A percentile compares a stretch with the other conserved stretches of the same genome.
These are phyloP conservation scores for Pascua guehoae DNA, from an alignment of 1,284 basidiomycete genomes.

Conservation along the genomic window DNA sequence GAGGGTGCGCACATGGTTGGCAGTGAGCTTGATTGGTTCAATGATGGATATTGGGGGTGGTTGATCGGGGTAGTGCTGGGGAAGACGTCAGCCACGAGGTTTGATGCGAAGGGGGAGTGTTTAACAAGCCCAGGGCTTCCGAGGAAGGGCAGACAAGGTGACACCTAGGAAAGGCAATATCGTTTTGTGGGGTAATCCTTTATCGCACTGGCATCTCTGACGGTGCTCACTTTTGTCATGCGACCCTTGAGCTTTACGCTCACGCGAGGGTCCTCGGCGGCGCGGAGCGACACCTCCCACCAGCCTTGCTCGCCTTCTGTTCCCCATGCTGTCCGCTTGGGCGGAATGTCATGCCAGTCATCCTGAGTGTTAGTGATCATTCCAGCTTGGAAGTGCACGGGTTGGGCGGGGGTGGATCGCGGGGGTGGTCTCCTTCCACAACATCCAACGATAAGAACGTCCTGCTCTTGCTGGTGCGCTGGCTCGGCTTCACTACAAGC, in stretches of 20 bases:
- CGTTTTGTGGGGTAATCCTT: too few relatives aligned
- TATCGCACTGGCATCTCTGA: too few relatives aligned
- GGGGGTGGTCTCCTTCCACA: too few relatives aligned
- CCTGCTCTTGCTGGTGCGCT: too few relatives aligned
- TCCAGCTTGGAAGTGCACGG: not conserved
- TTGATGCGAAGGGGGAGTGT: not conserved
- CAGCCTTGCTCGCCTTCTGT: conserved; percentile 40
- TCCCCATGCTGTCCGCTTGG: conserved; percentile 47
- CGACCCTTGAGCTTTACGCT: conserved; percentile 38
- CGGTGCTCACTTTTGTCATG: conserved; percentile 36
- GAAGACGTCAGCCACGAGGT: not conserved
- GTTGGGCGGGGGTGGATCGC: too few relatives aligned
- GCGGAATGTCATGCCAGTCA: conserved; percentile 45
- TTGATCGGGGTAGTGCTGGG: conserved; percentile 40
- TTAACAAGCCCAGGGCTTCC: not conserved
- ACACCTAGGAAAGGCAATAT: too few relatives aligned
- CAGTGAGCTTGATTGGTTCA: conserved; percentile 36
- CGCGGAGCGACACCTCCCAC: conserved; percentile 41
- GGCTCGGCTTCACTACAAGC: too few relatives aligned
- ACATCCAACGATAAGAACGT: too few relatives aligned
- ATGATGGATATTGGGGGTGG: conserved; percentile 35
- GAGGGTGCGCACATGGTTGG: conserved; percentile 36
- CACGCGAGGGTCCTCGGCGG: conserved; percentile 37
- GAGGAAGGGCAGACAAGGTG: not conserved
- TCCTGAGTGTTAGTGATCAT: conserved; percentile 24